Percentiles rank a stretch among this genome's conserved stretches.
These are phyloP conservation scores for Thalassiosira profunda DNA, from an alignment of 108 stramenopile species.

Conservation along the genomic window DNA sequence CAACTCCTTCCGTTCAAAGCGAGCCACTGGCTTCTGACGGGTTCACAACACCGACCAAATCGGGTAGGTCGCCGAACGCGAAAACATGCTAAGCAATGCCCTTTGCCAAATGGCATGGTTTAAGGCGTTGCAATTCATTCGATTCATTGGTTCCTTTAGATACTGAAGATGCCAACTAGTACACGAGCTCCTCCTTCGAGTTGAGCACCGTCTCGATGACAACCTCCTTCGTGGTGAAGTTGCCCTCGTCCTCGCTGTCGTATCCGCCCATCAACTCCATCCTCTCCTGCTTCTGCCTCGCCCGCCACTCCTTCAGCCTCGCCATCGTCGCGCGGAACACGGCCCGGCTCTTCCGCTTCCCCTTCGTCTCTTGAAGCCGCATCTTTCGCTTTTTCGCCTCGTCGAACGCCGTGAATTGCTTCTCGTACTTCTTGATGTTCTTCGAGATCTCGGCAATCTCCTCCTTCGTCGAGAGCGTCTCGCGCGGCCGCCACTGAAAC, in stretches of 20 bases:
- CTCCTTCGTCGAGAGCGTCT: conserved; percentile 80
- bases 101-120: too few relatives aligned
- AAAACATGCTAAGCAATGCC: too few relatives aligned
- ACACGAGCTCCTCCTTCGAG: conserved; percentile 87
- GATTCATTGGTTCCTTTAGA: too few relatives aligned
- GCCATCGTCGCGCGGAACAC: conserved; percentile 71
- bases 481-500: conserved; percentile 96
- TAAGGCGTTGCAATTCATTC: too few relatives aligned
- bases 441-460: conserved; percentile 87
- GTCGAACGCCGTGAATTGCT: conserved; percentile 96
- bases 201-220: conserved; percentile 80
- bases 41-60: too few relatives aligned
- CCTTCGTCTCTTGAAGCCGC: conserved; percentile 88
- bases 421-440: conserved; percentile 97
- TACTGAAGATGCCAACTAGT: too few relatives aligned
- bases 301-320: conserved; percentile 60
- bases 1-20: too few relatives aligned
- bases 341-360: conserved; percentile 78
- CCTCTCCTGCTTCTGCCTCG: conserved; percentile 64
- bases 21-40: too few relatives aligned
- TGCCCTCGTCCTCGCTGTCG: conserved; percentile 85
- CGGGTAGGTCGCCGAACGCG: too few relatives aligned
- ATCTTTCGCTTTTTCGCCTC: conserved; percentile 81
- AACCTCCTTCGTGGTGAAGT: conserved; percentile 67
- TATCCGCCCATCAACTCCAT: conserved; percentile 80